These are phyloP conservation scores for Melampsora occidentalis DNA, from an alignment of 1,284 basidiomycete species.

Conservation along the genomic window DNA sequence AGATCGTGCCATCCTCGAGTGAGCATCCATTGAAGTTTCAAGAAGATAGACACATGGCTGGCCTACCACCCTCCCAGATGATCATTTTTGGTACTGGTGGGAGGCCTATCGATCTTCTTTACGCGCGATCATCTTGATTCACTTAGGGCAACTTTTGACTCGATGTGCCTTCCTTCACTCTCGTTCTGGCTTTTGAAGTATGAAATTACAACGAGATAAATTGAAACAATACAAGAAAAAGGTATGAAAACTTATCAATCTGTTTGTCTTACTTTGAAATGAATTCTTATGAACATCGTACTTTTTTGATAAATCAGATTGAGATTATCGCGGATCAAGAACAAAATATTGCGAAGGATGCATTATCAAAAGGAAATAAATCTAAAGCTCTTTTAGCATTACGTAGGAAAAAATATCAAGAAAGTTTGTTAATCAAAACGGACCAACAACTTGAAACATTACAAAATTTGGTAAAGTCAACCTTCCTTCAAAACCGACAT, in stretches of 20 bases:
- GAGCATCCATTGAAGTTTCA: neutral
- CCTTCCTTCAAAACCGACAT: too few relatives aligned
- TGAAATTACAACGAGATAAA: constrained; percentile 94
- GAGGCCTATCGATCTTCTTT: too few relatives aligned
- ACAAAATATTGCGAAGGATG: constrained; percentile 78
- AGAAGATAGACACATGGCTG: neutral
- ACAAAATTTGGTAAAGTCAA: constrained; percentile 70
- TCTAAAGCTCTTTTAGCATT: constrained; percentile 81
- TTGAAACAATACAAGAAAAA: constrained; percentile 91
- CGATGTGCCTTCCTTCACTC: too few relatives aligned
- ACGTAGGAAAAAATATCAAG: constrained; percentile 87
- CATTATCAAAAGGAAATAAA: constrained; percentile 76
- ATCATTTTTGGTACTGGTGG: too few relatives aligned
- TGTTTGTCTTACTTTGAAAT: too few relatives aligned
- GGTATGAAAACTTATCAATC: too few relatives aligned
- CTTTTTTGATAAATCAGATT: constrained; percentile 49
- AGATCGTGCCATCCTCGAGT: neutral
- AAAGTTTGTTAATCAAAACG: constrained; percentile 78
- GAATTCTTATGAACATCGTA: too few relatives aligned
- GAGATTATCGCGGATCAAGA: constrained; percentile 68
- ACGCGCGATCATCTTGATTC: too few relatives aligned
- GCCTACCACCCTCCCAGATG: too few relatives aligned
- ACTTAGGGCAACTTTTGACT: too few relatives aligned
- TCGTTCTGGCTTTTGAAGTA: constrained; percentile 3
- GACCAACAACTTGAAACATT: constrained; percentile 84